Conservation (phyloP, 2,329 filamentous ascomycete genomes). For the Talaromyces sp. region DNA sequence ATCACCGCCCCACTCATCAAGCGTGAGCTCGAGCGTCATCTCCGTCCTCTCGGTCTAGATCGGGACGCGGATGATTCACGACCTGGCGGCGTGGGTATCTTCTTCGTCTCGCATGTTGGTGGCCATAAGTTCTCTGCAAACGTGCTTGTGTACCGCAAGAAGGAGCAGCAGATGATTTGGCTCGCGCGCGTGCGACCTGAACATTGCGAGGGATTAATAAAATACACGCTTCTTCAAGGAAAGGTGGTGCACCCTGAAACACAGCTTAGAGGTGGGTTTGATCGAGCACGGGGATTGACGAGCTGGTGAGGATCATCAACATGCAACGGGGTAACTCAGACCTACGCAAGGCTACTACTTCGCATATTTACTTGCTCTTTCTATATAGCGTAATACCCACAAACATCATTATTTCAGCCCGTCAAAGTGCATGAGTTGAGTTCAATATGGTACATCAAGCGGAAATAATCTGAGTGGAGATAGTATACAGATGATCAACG, state of each 20-base stretch:
- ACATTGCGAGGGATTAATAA: constrained; percentile 85
- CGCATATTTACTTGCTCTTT: too few species aligned
- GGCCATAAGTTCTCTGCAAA: constrained; percentile 95
- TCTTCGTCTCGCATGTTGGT: constrained; percentile 90
- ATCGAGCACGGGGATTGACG: constrained; percentile 70
- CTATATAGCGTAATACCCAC: too few species aligned
- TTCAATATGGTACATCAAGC: too few species aligned
- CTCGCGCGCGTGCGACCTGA: constrained; percentile 81
- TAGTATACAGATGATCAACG: too few species aligned
- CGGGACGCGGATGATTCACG: constrained; percentile 81
- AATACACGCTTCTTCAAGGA: constrained; percentile 82
- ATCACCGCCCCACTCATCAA: constrained; percentile 82
- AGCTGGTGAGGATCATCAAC: constrained; percentile 60
- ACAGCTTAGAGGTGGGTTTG: constrained; percentile 83
- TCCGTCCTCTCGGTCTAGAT: constrained; percentile 76
- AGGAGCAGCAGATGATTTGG: constrained; percentile 66
- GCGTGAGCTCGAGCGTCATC: constrained; percentile 79
- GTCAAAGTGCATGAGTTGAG: too few species aligned
- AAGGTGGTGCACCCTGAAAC: constrained; percentile 85
- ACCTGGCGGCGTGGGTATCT: constrained; percentile 83
- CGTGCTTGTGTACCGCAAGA: constrained; percentile 77
- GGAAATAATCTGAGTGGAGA: too few species aligned
- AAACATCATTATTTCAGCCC: too few species aligned
- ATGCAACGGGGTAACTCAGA: too few species aligned
- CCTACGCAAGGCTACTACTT: too few species aligned